Base-by-base conservation (phyloP, 164 flowering plant genomes). In the Berberis thunbergii region DNA sequence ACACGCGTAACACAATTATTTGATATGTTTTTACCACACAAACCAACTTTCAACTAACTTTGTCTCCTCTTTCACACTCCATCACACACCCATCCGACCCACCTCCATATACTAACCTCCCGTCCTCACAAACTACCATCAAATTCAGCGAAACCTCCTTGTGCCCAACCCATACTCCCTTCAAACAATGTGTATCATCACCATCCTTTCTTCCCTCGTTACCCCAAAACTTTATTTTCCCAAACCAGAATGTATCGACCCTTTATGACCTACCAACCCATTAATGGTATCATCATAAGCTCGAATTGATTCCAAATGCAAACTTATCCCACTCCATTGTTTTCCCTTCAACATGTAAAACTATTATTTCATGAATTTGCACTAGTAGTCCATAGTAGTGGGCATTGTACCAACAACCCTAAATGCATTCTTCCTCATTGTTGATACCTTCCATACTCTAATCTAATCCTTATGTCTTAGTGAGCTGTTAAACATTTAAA, bases 221-320 rank as follows among this genome's bases (percentile, higher is more conserved):
- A 1, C 77, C 79, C 98, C 98, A 94, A 1, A 79, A 86, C 73
- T 94, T 94, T 59, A 94, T 81, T 68, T 79, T 94, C 49, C 98
- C 97, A 72, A 90, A 2, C 86, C 94, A 0, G 98, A 88, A 56
- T 81, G 90, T 2, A 94, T 85, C 6, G 75, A 38, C 54, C 88
- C 93, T 2, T 74, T 76, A 38, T 78, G 61, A 1, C 88, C 75
- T 42, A 74, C 78, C 56, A 94, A 38, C 40, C 82, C 88, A 66
- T 94, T 88, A 42, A 94, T 84, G 0, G 98, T 97, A 61, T 94
- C 96, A 59, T 94, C 98, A 46, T 94, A 97, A 4, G 98, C 97
- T 56, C 74, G 77, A 1, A 94, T 90, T 1, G 98, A 94, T 49
- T 90, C 97, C 62, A 94, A 61, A 67, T 97, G 90, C 79, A 94